Evolutionary conservation across 73 alveolate species (phyloP), one percentile per base, ranked within the genome.

Genomic region (Tetrahymena thermophila): DNA sequence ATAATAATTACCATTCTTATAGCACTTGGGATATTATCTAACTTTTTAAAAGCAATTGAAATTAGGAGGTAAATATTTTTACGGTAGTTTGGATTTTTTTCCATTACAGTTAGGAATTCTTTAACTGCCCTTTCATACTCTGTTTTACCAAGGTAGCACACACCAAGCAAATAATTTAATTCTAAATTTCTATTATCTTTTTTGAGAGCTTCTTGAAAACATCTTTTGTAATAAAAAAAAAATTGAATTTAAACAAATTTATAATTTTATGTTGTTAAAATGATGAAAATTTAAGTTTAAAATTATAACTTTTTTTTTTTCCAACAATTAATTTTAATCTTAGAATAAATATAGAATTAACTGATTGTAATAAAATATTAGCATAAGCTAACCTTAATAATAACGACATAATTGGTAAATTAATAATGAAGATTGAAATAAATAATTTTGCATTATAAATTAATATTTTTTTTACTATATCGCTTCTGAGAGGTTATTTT

Each of bases 1-100:
- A 2, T 28, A 34, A 35, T 25, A 7, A 15, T 95, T 34, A 95
- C 56, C 35, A 57, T 85, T 85, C 43, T 35, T 19, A 95, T 95
- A 25, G 97, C 97, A 85, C 85, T 56, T 34, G 93, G 95, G 58
- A 95, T 38, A 85, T 96, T 94, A 40, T 94, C 94, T 44, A 93
- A n/a, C 31, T 94, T 96, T 31, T 94, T 94, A 94, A 85, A 95
- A 31, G 96, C 58, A 3, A 94, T 96, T 10, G 98, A 96, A 50
- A 96, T 84, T 23, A 85, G 43, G 16, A 93, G 42, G 35, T 96
- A 96, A 40, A 96, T 84, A 85, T 94, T 85, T 34, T 94, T 96
- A 11, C 95, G 56, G 43, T 94, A 95, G 14, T 71, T 35, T 31
- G 97, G 96, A 93, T 96, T 85, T 34, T 94, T 85, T 44, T 96